Conservation (phyloP, 2,329 filamentous ascomycete species). For the Aspergillus fumigatus region DNA sequence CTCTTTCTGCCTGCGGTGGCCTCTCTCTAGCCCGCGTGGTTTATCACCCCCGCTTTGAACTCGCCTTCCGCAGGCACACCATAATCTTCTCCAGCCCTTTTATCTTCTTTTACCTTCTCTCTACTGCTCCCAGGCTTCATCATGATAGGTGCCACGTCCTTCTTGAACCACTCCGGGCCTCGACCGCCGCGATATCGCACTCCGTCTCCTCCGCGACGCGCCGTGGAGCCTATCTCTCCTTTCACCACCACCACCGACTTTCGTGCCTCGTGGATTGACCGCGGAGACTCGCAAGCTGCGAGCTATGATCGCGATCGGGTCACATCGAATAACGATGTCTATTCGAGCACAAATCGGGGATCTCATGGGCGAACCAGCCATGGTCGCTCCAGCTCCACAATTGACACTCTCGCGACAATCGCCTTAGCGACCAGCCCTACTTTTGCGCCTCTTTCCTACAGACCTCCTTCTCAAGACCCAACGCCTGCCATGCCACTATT, state of each 20-base stretch:
- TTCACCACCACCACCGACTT: constrained; percentile 26
- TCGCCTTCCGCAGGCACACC: constrained; percentile 33
- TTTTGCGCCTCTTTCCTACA: constrained; percentile 33
- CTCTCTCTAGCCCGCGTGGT: constrained; percentile 39
- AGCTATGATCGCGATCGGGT: constrained; percentile 21
- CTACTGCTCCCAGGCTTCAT: constrained; percentile 8
- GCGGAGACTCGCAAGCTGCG: constrained; percentile 21
- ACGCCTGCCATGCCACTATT: constrained; percentile 24
- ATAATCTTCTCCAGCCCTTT: constrained; percentile 20
- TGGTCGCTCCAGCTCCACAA: constrained; percentile 43
- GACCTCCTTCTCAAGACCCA: constrained; percentile 25
- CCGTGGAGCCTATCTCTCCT: constrained; percentile 44
- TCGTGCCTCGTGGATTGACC: constrained; percentile 27
- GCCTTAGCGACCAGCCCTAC: constrained; percentile 47
- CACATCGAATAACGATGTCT: constrained; percentile 17
- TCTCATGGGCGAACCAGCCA: constrained; percentile 34
- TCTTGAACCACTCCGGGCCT: constrained; percentile 29
- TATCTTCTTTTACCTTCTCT: constrained; percentile 8
- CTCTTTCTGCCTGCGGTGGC: constrained; percentile 32
- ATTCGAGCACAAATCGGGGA: constrained; percentile 16
- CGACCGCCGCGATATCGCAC: constrained; percentile 43
- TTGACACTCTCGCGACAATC: constrained; percentile 48
- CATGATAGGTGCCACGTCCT: constrained; percentile 40
- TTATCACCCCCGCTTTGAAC: constrained; percentile 39
- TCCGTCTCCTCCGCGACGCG: constrained; percentile 44